A percentile compares a stretch with the other conserved stretches of the same genome.
phyloP scores from a whole-genome alignment of 345 rosid genomes.

The Limnanthes douglasii region DNA sequence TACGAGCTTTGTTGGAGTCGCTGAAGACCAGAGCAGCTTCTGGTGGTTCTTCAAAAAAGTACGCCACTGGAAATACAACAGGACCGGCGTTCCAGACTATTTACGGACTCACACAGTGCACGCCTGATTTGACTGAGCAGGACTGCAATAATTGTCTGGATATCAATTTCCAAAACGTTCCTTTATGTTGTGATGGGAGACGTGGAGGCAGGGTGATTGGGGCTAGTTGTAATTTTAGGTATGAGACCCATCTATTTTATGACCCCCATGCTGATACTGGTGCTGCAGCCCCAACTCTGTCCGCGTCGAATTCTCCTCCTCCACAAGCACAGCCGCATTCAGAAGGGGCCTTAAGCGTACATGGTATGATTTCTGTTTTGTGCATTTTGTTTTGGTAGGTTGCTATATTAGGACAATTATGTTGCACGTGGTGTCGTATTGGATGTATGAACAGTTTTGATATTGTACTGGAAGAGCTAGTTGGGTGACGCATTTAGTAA shows the following conservation, averaged over 20 bases:
- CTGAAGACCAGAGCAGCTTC: constrained; percentile 7
- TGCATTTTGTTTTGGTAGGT: no score
- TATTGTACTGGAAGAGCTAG: no score
- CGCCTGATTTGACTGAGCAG: not conserved
- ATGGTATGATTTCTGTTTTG: no score
- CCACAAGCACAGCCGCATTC: no score
- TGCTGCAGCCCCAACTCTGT: no score
- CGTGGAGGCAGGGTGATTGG: constrained; percentile 4
- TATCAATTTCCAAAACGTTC: not conserved
- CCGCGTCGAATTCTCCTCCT: no score
- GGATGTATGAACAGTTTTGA: no score
- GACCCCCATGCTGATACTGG: not conserved
- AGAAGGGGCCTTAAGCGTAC: no score
- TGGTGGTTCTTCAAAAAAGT: constrained; percentile 10
- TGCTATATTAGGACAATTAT: no score
- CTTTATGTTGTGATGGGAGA: not conserved
- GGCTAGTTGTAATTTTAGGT: constrained; percentile 9
- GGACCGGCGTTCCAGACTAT: not conserved
- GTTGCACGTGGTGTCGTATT: no score
- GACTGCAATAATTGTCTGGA: not conserved
- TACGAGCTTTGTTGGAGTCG: not conserved
- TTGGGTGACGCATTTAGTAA: no score
- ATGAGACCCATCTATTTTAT: constrained; percentile 5
- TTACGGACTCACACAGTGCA: not conserved
- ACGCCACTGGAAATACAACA: not conserved